Evolutionary conservation across 202 grass and related monocot species (phyloP), one percentile per base, ranked within the genome.

Genomic region (Hordeum pubiflorum): DNA sequence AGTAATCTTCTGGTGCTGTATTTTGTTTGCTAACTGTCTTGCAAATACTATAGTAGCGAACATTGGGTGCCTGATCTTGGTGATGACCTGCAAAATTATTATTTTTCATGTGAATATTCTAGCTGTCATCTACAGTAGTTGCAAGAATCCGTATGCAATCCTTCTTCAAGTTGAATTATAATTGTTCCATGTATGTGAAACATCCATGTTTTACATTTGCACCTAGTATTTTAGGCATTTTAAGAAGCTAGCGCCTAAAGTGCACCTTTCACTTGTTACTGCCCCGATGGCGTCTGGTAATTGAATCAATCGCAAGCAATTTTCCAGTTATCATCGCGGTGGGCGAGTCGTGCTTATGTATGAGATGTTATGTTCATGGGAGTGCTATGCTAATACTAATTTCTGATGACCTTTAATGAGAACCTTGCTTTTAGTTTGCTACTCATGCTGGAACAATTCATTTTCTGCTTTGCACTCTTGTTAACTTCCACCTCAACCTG

Each of bases 371-470:
- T 84, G 41, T 75, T 46, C 21, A 36, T 76, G 29, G 62, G 62
- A 39, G 15, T 79, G 21, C 15, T 84, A 7, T 60, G 55, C 61
- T 80, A 23, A 39, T 52, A 79, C 50, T 75, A 29, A 32, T 75
- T 48, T 73, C 17, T 88, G 29, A 15, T 75, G 72, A 60, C 7
- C 38, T 83, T 15, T 38, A 68, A 31, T 50, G 40, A 58, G n/a
- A 21, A 2, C 27, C 33, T 46, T 75, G 62, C 62, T 58, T 58
- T 31, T 70, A 36, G 0, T 38, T 40, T 39, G 62, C 29, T 76
- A 68, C 54, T 86, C 61, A 69, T 81, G 78, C 61, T 86, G 4
- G 63, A 69, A 43, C 61, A 43, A 18, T 4, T 57, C 17, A 69
- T 63, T 84, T 84, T 71, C 43, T 72, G 18, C 21, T 82, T 59